These are phyloP conservation scores for Urochloa ruziziensis DNA, from an alignment of 176 grass and related monocot genomes.

Conservation along the genomic window DNA sequence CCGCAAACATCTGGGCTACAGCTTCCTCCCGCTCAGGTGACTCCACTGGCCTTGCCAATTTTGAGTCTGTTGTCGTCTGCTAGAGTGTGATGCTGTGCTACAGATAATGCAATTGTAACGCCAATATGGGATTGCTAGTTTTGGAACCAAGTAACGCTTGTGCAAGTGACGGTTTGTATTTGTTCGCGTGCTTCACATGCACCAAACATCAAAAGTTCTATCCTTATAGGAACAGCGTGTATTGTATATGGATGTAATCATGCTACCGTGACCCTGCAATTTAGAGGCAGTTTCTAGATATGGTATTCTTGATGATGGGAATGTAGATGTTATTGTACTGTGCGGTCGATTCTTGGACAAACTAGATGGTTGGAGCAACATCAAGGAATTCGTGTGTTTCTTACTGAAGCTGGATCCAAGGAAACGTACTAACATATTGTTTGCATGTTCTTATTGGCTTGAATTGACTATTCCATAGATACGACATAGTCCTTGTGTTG, in stretches of 20 bases:
- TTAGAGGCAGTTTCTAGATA: constrained; percentile 9
- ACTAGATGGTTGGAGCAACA: background rate
- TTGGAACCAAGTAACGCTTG: background rate
- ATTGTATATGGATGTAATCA: background rate
- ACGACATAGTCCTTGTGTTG: background rate
- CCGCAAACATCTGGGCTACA: constrained; percentile 31
- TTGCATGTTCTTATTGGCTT: background rate
- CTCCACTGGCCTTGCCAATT: constrained; percentile 4
- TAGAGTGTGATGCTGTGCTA: background rate
- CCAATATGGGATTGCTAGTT: background rate
- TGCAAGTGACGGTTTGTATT: background rate
- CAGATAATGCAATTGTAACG: background rate
- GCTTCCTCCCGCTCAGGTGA: constrained; percentile 42
- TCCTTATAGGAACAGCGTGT: background rate
- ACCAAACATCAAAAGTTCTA: background rate
- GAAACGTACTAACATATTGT: background rate
- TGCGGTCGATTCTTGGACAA: background rate
- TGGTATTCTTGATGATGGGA: background rate
- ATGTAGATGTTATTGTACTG: constrained; percentile 11
- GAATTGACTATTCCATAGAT: background rate
- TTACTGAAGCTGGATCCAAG: background rate
- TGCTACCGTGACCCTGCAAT: constrained; percentile 4
- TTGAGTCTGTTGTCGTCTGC: background rate
- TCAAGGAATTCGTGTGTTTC: background rate
- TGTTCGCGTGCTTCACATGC: background rate